These are phyloP conservation scores for Brasilioporus rufonigricans DNA, from an alignment of 768 basidiomycete species.

Conservation along the genomic window DNA sequence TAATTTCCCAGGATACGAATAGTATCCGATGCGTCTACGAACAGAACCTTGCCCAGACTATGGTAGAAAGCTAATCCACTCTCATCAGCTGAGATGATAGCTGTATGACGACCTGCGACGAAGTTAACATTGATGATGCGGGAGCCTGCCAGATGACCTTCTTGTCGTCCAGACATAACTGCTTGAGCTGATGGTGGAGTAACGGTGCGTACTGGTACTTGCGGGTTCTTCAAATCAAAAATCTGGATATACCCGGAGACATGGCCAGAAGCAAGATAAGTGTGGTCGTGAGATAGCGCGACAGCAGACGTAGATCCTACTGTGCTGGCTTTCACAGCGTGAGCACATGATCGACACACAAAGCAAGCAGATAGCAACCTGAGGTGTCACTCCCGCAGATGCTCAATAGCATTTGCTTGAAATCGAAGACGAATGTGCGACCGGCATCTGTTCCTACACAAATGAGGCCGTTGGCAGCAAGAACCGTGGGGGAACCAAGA, in stretches of 20 bases:
- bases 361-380: conserved; percentile 42
- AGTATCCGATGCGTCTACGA: conserved; percentile 93
- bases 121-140: conserved; percentile 82
- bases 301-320: conserved; percentile 85
- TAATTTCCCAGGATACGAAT: conserved; percentile 93
- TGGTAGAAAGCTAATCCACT: conserved; percentile 93
- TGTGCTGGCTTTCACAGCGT: conserved; percentile 44
- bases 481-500: conserved; percentile 69
- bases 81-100: conserved; percentile 88
- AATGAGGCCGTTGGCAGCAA: conserved; percentile 84
- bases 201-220: conserved; percentile 65
- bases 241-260: conserved; percentile 80
- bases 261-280: conserved; percentile 89
- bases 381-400: conserved; percentile 70
- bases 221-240: conserved; percentile 74
- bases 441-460: conserved; percentile 87
- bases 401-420: conserved; percentile 79
- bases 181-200: conserved; percentile 64
- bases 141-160: conserved; percentile 82
- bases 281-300: conserved; percentile 90
- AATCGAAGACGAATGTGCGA: conserved; percentile 81
- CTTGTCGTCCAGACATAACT: conserved; percentile 75
- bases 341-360: conserved; percentile 17
- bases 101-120: conserved; percentile 89
- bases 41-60: conserved; percentile 88